Evolutionary conservation across 257 asterid genomes (phyloP), one percentile per base, ranked within the genome.

Genomic region (Plantago ovata): DNA sequence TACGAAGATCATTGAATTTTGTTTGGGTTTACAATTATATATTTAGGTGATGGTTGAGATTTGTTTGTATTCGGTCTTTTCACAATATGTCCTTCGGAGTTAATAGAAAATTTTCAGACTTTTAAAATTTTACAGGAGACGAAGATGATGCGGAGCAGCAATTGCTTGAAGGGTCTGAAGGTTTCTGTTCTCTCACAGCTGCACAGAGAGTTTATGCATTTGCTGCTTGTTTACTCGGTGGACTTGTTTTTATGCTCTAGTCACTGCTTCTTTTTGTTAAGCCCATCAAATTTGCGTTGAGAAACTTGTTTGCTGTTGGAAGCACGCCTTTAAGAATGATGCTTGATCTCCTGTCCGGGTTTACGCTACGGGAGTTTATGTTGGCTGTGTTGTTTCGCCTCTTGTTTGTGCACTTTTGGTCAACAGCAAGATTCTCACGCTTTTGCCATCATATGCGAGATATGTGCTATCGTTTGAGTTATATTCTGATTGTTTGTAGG

Each of bases 401-500:
- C 95, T 93, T 58, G 78, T 89, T 51, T 89, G 91, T 76, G 97
- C 97, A 53, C 97, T 88, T 65, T 53, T 72, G 95, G 78, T 92
- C 66, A 97, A 92, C 77, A 88, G 87, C 70, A 89, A 80, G 85
- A 67, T 93, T 70, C 81, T 93, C 45, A 85, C 98, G 6, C 18
- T 93, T 56, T 93, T 61, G 97, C 97, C 55, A 78, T 86, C 70
- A 69, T 89, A 67, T 79, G 91, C 54, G 97, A 89, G 65, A 79
- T 89, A n/a, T 81, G 87, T 71, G 95, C 95, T 93, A 93, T 86
- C 84, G 96, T 73, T 77, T 86, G 51, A 93, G 99, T 68, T 93
- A 89, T 59, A 89, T 93, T 43, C 97, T 95, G 3, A 89, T 93
- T 28, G 96, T 95, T 62, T 97, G 97, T 16, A 68, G 91, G 56